phyloP scores from a whole-genome alignment of 164 flowering plant species.

The Tetrastigma voinierianum region DNA sequence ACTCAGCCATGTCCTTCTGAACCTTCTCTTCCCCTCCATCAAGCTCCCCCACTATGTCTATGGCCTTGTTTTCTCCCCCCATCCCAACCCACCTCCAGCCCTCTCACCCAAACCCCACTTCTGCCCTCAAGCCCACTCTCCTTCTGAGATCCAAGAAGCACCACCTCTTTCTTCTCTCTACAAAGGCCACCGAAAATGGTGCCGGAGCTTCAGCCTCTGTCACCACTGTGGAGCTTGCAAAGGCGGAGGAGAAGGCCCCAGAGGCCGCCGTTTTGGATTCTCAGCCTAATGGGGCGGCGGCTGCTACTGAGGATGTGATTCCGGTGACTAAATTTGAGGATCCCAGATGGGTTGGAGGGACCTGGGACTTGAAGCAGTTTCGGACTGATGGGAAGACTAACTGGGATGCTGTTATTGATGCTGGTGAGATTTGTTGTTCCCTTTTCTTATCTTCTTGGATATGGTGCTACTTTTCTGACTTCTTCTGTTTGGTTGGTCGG shows the following conservation, averaged over 20 bases:
- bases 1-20: slow-evolving; percentile 10
- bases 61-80: slow-evolving; percentile 57
- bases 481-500: slow-evolving; percentile 9
- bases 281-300: slow-evolving; percentile 30
- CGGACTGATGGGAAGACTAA: slow-evolving; percentile 65
- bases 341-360: slow-evolving; percentile 78
- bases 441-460: slow-evolving; percentile 1
- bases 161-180: slow-evolving; percentile 10
- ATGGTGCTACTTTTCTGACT: not conserved
- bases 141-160: slow-evolving; percentile 19
- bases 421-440: slow-evolving; percentile 46
- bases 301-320: slow-evolving; percentile 12
- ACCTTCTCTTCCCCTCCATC: not conserved
- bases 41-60: slow-evolving; percentile 26
- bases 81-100: slow-evolving; percentile 26
- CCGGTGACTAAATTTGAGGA: slow-evolving; percentile 47
- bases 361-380: slow-evolving; percentile 94
- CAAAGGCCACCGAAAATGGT: slow-evolving; percentile 44
- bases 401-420: slow-evolving; percentile 97
- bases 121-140: slow-evolving; percentile 30
- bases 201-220: slow-evolving; percentile 43
- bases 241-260: slow-evolving; percentile 15
- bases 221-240: slow-evolving; percentile 34
- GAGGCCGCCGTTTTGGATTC: slow-evolving; percentile 1
- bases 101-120: slow-evolving; percentile 36